Conservation (phyloP, 2,329 filamentous ascomycete genomes). For the Shiraia sp. region DNA sequence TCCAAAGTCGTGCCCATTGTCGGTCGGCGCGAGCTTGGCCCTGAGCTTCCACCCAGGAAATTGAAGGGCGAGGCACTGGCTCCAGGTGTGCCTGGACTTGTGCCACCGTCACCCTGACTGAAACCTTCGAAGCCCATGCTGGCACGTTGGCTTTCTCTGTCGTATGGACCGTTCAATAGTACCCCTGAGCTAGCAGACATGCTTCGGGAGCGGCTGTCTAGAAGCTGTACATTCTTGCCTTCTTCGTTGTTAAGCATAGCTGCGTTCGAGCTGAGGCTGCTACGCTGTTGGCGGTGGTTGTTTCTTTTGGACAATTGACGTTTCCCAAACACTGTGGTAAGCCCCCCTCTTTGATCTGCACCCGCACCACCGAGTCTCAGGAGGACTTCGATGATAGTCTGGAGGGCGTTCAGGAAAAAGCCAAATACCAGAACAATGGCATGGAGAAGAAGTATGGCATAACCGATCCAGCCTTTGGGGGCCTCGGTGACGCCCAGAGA, state of each 20-base stretch:
- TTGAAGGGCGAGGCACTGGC: slow-evolving; percentile 73
- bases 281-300: slow-evolving; percentile 67
- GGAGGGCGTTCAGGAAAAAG: slow-evolving; percentile 89
- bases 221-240: slow-evolving; percentile 63
- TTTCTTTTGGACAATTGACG: slow-evolving; percentile 80
- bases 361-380: slow-evolving; percentile 83
- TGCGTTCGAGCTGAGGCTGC: slow-evolving; percentile 80
- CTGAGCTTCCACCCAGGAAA: slow-evolving; percentile 59
- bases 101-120: slow-evolving; percentile 61
- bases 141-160: slow-evolving; percentile 46
- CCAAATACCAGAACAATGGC: slow-evolving; percentile 83
- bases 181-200: slow-evolving; percentile 66
- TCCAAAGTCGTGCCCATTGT: slow-evolving; percentile 41
- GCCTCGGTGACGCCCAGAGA: slow-evolving; percentile 77
- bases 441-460: slow-evolving; percentile 85
- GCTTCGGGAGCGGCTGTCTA: slow-evolving; percentile 60
- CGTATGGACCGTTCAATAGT: slow-evolving; percentile 57
- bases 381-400: slow-evolving; percentile 86
- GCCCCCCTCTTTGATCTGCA: slow-evolving; percentile 74
- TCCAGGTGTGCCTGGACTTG: slow-evolving; percentile 71
- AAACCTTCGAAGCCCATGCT: slow-evolving; percentile 60
- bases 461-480: slow-evolving; percentile 92
- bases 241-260: slow-evolving; percentile 76
- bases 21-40: slow-evolving; percentile 47
- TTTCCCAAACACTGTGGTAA: slow-evolving; percentile 86